phyloP scores from a whole-genome alignment of 2,329 filamentous ascomycete genomes.

The Bipolaris zeicola region DNA sequence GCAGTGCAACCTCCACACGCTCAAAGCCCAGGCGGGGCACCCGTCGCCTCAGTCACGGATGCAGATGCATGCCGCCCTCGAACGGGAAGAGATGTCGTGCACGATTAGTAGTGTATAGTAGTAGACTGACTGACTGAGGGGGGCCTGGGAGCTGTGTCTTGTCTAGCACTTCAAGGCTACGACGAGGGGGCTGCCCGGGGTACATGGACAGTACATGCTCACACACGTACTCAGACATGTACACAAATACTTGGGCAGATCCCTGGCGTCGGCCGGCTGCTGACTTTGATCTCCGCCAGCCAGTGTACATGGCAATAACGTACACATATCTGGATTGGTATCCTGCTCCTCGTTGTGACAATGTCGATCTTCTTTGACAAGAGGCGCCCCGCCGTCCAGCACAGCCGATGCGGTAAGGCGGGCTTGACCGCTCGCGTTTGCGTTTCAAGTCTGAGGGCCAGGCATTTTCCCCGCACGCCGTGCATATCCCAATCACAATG shows the following conservation, averaged over 20 bases:
- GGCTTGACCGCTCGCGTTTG: conserved; percentile 11
- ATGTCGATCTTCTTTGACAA: conserved; percentile 5
- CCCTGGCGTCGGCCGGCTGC: not conserved
- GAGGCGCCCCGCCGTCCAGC: conserved; percentile 7
- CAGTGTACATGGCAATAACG: no score
- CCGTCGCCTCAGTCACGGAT: conserved; percentile 15
- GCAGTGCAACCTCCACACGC: conserved; percentile 20
- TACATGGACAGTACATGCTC: no score
- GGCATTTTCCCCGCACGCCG: conserved; percentile 18
- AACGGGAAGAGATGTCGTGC: conserved; percentile 11
- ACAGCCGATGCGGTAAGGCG: conserved; percentile 8
- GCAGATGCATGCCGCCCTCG: conserved; percentile 20
- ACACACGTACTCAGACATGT: no score
- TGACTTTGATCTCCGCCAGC: no score
- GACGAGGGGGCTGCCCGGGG: no score
- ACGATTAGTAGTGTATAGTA: not conserved
- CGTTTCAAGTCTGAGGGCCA: conserved; percentile 14
- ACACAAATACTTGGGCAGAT: no score
- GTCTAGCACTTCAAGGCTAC: no score
- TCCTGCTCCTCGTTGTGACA: not conserved
- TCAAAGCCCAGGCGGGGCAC: conserved; percentile 24
- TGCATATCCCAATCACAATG: conserved; percentile 11
- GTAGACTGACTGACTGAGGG: no score
- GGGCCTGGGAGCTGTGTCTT: no score
- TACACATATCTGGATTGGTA: no score